Conservation (phyloP, 2,329 filamentous ascomycete genomes). For the Ophiostoma piceae region DNA sequence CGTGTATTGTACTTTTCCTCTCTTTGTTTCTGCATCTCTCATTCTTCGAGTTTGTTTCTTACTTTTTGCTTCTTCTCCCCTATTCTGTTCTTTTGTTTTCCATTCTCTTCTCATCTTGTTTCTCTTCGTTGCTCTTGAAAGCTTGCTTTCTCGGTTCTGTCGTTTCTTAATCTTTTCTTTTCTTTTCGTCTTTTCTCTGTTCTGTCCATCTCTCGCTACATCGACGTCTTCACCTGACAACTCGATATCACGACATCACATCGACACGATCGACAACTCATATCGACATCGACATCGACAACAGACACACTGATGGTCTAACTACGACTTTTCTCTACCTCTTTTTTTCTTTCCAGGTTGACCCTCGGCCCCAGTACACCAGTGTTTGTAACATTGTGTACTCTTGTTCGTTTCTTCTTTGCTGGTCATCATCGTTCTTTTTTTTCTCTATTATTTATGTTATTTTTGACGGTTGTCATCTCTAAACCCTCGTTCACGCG, state of each 20-base stretch:
- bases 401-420: slow-evolving; percentile 13
- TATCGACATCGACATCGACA: not conserved
- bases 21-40: not conserved
- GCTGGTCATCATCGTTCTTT: slow-evolving; percentile 10
- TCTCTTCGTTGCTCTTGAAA: not conserved
- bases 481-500: not conserved
- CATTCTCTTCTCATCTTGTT: not conserved
- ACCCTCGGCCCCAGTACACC: slow-evolving; percentile 22
- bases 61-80: not conserved
- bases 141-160: slow-evolving; percentile 8
- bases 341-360: slow-evolving; percentile 26
- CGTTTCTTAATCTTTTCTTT: not conserved
- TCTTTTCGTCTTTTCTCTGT: not conserved
- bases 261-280: not conserved
- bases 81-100: not conserved
- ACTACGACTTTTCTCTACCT: not conserved
- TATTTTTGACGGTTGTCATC: not conserved
- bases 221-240: not conserved
- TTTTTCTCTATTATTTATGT: not conserved
- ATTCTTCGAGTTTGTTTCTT: not conserved
- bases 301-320: not conserved
- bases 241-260: not conserved
- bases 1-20: slow-evolving; percentile 10
- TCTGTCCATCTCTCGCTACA: not conserved
- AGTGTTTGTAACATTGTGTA: slow-evolving; percentile 15